Evolutionary conservation across 1,139 yeast species (phyloP), one percentile per base, ranked within the genome.

Genomic region (Yamadazyma spencermartinsiae): DNA sequence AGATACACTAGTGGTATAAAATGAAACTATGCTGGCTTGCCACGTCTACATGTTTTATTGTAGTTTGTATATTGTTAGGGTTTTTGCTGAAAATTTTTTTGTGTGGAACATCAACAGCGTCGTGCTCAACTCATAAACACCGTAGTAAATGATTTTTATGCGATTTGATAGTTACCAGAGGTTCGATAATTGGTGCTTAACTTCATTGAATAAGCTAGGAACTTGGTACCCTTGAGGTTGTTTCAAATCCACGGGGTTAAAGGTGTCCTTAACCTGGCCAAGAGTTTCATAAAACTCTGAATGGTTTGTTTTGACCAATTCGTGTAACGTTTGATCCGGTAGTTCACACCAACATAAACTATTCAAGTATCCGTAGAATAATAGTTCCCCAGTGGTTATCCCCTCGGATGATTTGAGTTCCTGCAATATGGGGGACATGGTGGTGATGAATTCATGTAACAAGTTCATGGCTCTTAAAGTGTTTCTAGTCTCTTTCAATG

Each of bases 1-100:
- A 46, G 52, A 62, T 63, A 64, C 72, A 66, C 54, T 52, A 56
- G 37, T 32, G 24, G 66, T 61, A 61, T 54, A 52, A 48, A 59
- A 66, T 67, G 76, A 70, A 70, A 70, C 76, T 70, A 70, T 70
- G 75, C 75, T 65, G 65, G 63, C 55, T 61, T 68, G 72, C 72
- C 72, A 64, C 31, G 34, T 25, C 16, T 23, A 26, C 16, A 26
- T 16, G 4, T 10, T 16, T 28, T 9, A 16, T 6, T 26, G 14
- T 13, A 4, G 29, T 15, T 8, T 20, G 33, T 30, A 14, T 20
- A 14, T 30, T n/a, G n/a, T n/a, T n/a, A n/a, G 20, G 6, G 8
- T n/a, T 18, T 8, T 24, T 24, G n/a, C 15, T 28, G 21, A 30
- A 36, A 33, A 36, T 35, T 20, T 38, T 38, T 35, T 11, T 27